Evolutionary conservation across 495 filamentous ascomycete genomes (phyloP).

Genomic region (Neurospora sp.): DNA sequence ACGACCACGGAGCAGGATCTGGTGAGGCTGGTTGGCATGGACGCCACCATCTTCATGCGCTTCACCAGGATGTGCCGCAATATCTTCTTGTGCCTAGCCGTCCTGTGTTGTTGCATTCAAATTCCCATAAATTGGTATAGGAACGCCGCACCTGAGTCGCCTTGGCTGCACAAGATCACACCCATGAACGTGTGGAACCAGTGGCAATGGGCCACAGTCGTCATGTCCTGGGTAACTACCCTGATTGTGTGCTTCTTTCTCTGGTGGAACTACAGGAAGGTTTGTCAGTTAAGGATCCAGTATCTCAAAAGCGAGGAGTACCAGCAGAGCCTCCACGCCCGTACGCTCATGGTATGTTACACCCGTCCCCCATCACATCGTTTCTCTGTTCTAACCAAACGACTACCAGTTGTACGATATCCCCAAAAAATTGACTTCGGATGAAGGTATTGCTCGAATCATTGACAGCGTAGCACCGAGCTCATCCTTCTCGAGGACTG

Average conservation of each 20-base stretch:
- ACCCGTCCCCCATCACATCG: neutral
- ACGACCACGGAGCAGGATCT: slow-evolving; percentile 64
- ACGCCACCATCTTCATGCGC: slow-evolving; percentile 82
- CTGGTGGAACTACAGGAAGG: slow-evolving; percentile 78
- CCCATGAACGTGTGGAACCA: slow-evolving; percentile 45
- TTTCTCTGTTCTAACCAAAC: slow-evolving; percentile 11
- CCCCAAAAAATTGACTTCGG: slow-evolving; percentile 56
- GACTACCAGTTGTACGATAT: slow-evolving; percentile 66
- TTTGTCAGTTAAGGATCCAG: slow-evolving; percentile 56
- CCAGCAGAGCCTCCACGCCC: slow-evolving; percentile 73
- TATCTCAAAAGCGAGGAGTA: slow-evolving; percentile 89
- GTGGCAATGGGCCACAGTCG: slow-evolving; percentile 70
- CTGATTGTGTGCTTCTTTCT: slow-evolving; percentile 66
- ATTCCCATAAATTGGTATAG: slow-evolving; percentile 71
- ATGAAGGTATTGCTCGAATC: slow-evolving; percentile 77
- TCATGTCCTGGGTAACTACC: slow-evolving; percentile 70
- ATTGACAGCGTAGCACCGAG: slow-evolving; percentile 66
- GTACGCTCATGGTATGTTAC: slow-evolving; percentile 69
- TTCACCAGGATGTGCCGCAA: slow-evolving; percentile 88
- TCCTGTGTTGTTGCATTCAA: slow-evolving; percentile 68
- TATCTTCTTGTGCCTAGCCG: slow-evolving; percentile 62
- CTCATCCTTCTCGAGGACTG: slow-evolving; percentile 63
- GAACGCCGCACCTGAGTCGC: slow-evolving; percentile 36
- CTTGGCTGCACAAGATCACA: slow-evolving; percentile 43
- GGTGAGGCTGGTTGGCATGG: slow-evolving; percentile 71